These are phyloP conservation scores for Aegilops umbellulata DNA, from an alignment of 176 grass and related monocot genomes.

Conservation along the genomic window DNA sequence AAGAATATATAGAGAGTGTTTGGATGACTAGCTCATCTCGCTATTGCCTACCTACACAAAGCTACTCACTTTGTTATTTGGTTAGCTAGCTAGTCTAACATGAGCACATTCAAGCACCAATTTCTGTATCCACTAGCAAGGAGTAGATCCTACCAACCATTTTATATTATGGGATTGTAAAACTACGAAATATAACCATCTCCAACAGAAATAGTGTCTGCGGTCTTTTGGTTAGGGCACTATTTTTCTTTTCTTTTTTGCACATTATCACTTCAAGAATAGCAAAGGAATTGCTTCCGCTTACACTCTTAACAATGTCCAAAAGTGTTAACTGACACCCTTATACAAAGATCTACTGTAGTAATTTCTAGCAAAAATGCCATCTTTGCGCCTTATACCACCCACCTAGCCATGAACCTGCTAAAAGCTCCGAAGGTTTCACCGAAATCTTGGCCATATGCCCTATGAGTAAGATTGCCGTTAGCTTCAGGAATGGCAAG, in stretches of 20 bases:
- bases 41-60: too few relatives aligned
- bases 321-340: not conserved
- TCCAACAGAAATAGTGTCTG: not conserved
- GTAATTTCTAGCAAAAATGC: not conserved
- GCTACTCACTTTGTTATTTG: too few relatives aligned
- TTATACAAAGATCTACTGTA: too few relatives aligned
- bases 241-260: not conserved
- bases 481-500: not conserved
- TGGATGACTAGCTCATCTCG: too few relatives aligned
- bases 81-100: too few relatives aligned
- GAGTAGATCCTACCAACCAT: too few relatives aligned
- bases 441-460: not conserved
- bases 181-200: not conserved
- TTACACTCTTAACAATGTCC: not conserved
- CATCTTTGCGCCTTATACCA: not conserved
- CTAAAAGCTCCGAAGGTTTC: not conserved
- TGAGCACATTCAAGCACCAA: too few relatives aligned
- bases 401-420: not conserved
- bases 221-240: not conserved
- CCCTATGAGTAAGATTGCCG: not conserved
- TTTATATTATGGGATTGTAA: not conserved
- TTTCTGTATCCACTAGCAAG: too few relatives aligned
- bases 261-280: not conserved
- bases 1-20: not conserved
- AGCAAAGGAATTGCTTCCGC: not conserved